Evolutionary conservation across 148 eudicot species (phyloP), one percentile per base, ranked within the genome.

Genomic region (Diospyros kaki): DNA sequence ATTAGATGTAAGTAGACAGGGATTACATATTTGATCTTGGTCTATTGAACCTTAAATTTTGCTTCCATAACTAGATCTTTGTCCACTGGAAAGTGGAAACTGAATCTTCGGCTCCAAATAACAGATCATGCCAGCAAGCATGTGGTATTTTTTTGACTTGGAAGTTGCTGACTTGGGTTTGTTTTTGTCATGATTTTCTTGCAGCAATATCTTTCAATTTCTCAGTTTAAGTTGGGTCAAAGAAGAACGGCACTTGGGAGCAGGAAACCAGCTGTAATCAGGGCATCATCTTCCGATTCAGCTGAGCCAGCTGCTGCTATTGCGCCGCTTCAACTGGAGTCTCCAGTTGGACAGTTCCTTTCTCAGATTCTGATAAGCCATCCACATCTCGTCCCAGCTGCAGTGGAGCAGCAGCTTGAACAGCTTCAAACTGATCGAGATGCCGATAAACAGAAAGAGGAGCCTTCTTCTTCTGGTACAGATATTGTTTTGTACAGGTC

Each of bases 351-450:
- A 1, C 99, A 92, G 81, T 95, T 95, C 76, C 88, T 95, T 39
- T 83, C 97, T 46, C 88, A 92, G 73, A 93, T 95, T 14, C 76
- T 95, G 66, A 79, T 66, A 3, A 95, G 90, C 77, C 99, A 95
- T 79, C 99, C 99, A 1, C 99, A 95, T 81, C 91, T 95, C 62
- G 81, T 95, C 58, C 96, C 97, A 71, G 96, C 97, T 79, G 99
- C 99, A 14, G 96, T 86, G 59, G 99, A 95, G 40, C 93, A 92
- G 84, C 99, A 95, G 81, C 99, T 95, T 77, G 97, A 90, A 72
- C 96, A 88, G 86, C 91, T 95, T 79, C 88, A 86, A 80, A 92
- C 82, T 58, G 96, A 90, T 66, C 85, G 87, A 56, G 89, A 94
- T 76, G 80, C 91, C 1, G 94, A 89, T 68, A 83, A 92, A 82